These are phyloP conservation scores for Leptomonas pyrrhocoris DNA, from an alignment of 208 protist species.

Conservation along the genomic window DNA sequence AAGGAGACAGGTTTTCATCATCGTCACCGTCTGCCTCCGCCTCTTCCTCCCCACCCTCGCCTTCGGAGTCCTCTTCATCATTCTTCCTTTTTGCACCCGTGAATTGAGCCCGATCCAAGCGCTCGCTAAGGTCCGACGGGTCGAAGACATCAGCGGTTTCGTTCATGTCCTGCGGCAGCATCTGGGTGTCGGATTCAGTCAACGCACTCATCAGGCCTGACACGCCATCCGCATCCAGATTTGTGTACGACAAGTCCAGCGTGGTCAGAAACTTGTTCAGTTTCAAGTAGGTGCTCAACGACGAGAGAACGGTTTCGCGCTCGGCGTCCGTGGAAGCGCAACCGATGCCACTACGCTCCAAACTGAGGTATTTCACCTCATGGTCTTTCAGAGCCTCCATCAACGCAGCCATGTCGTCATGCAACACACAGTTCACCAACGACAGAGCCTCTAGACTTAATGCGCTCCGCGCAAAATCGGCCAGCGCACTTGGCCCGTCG, in stretches of 20 bases:
- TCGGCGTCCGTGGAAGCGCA: slow-evolving; percentile 28
- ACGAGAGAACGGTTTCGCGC: slow-evolving; percentile 31
- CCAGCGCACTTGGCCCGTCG: not conserved
- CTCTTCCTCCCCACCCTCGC: slow-evolving; percentile 34
- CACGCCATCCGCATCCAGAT: slow-evolving; percentile 38
- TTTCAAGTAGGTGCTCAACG: slow-evolving; percentile 58
- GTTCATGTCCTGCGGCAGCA: slow-evolving; percentile 54
- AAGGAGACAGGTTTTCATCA: not conserved
- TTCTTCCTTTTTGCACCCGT: slow-evolving; percentile 29
- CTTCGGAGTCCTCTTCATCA: slow-evolving; percentile 19
- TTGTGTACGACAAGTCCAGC: slow-evolving; percentile 66
- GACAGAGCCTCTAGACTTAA: slow-evolving; percentile 13
- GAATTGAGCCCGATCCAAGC: not conserved
- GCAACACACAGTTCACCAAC: slow-evolving; percentile 21
- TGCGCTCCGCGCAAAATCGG: not conserved
- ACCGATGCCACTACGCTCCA: slow-evolving; percentile 66
- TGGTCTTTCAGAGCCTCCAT: slow-evolving; percentile 30
- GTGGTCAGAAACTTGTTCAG: slow-evolving; percentile 78
- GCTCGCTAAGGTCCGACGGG: not conserved
- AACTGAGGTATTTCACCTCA: slow-evolving; percentile 33
- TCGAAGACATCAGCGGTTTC: slow-evolving; percentile 6
- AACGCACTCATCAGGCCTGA: slow-evolving; percentile 49
- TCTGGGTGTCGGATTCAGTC: slow-evolving; percentile 54
- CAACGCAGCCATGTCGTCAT: slow-evolving; percentile 5
- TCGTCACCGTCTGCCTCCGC: slow-evolving; percentile 2